Evolutionary conservation across 768 basidiomycete species (phyloP).

Genomic region (Rhodotorula taiwanensis): DNA sequence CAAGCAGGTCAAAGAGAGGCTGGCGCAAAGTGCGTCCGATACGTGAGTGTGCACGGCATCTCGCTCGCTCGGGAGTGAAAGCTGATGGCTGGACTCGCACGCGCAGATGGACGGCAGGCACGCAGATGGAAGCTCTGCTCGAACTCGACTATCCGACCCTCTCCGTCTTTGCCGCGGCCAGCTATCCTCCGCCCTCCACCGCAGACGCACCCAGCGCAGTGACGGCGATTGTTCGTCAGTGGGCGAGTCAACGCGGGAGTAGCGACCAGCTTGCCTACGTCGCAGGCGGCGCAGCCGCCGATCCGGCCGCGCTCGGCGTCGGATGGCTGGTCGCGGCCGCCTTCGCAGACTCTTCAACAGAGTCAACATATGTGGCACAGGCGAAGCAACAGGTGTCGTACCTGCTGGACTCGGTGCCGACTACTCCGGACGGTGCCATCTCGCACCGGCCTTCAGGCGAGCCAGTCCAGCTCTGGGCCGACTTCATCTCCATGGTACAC

Average conservation of each 20-base stretch:
- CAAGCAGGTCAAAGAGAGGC: background rate
- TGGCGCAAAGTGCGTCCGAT: background rate
- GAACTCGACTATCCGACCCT: constrained; percentile 51
- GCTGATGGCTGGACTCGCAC: background rate
- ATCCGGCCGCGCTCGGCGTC: constrained; percentile 54
- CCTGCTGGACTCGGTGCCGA: constrained; percentile 53
- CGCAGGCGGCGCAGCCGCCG: constrained; percentile 58
- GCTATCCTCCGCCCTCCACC: constrained; percentile 19
- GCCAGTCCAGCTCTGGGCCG: constrained; percentile 47
- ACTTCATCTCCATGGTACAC: constrained; percentile 48
- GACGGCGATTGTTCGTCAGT: constrained; percentile 50
- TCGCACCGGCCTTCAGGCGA: constrained; percentile 55
- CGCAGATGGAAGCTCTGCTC: constrained; percentile 49
- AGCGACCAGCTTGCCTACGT: constrained; percentile 52
- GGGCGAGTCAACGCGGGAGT: constrained; percentile 45
- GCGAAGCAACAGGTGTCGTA: constrained; percentile 58
- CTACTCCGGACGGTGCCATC: constrained; percentile 67
- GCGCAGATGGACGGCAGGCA: constrained; percentile 58
- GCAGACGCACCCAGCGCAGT: constrained; percentile 35
- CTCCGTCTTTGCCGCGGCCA: constrained; percentile 49
- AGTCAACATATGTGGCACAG: constrained; percentile 50
- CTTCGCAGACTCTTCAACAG: constrained; percentile 51
- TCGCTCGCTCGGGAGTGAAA: background rate
- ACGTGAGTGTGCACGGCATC: constrained; percentile 9
- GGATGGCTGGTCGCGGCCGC: constrained; percentile 24